Base-by-base conservation (phyloP, 2,329 filamentous ascomycete species). In the Penicillium sp. region DNA sequence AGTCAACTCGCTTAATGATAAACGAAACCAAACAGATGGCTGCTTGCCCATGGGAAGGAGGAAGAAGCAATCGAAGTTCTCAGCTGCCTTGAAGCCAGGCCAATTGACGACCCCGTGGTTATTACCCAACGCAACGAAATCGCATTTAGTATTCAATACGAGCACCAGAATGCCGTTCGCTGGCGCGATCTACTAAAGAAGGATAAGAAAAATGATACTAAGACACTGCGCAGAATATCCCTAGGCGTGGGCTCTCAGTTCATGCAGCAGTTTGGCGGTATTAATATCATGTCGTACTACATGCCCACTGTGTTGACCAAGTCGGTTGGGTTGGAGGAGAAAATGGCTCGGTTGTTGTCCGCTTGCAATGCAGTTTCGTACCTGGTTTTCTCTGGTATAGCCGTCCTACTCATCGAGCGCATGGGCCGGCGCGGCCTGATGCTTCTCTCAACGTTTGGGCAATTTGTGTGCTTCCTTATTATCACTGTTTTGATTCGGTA, bases 351-450 rank as follows among this genome's bases (percentile, higher is more conserved):
- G 7, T 73, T 79, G 18, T 65, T 79, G 7, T 71, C 76, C 4
- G 76, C 75, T 0, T 78, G 77, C 9, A 78, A 78, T 1, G 76
- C 70, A 1, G 70, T 79, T 18, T 76, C 77, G 36, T 79, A 79
- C 55, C 67, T 79, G 2, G 58, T 79, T 32, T 78, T 78, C 57
- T 70, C 74, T 7, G 54, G 76, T 64, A 50, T 63, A 69, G 53
- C 74, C 64, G 41, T 79, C 70, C 65, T 79, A 47, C 70, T 79
- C 4, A 76, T 81, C 54, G 79, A 81, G 52, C 67, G 76, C 6
- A 79, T 73, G 54, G 79, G 79, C 2, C 72, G 79, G 9, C 71
- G 79, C 9, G 76, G 73, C 46, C 70, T 80, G 43, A 78, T 81
- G 77, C 79, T 81, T 70, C 64, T 64, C 16, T 77, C 74, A 6